Base-by-base conservation (phyloP, 192 early-diverging fungal genomes). In the Mortierella hygrophila region DNA sequence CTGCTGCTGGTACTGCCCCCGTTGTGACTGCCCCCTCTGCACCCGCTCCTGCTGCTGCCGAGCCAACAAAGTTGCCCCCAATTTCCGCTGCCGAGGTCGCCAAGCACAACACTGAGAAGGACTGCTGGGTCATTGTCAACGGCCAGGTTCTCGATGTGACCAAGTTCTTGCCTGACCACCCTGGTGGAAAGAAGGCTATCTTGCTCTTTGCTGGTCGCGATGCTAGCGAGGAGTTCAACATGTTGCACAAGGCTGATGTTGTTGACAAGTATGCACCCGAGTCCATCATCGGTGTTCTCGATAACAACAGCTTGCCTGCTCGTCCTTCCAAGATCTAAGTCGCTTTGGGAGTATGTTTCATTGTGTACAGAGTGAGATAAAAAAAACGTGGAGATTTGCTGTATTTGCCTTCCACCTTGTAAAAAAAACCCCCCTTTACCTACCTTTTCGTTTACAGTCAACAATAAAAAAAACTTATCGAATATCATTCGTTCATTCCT, bases 81-180 rank as follows among this genome's bases (percentile, higher is more conserved):
- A 95, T 94, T 82, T 92, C 93, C 20, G 69, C 93, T 4, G 95
- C 90, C n/a, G 96, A 97, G 68, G 95, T 97, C 18, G 93, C 94
- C 57, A 97, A 97, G 89, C 96, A 97, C 88, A 95, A 94, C 92
- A 96, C 87, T 40, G 90, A 92, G 26, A 88, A 95, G 11, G 96
- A 97, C 83, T 96, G 95, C 83, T 97, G 96, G 96, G 95, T 97
- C 26, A 92, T 96, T 82, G 94, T 97, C 11, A 96, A 97, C 76
- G 95, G 94, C 21, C 91, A 94, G 72, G 95, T 97, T 32, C 89
- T 96, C 70, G 89, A 97, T 75, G 94, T 91, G 9, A 97, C 96
- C 55, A 90, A 90, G 71, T 97, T 97, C 90, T 88, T 96, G 80
- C 85, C 89, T 41, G 95, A 97, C 75, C 96, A 96, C 88, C 95